Evolutionary conservation across 208 protist genomes (phyloP).

Genomic region (Trichomonas tenax): DNA sequence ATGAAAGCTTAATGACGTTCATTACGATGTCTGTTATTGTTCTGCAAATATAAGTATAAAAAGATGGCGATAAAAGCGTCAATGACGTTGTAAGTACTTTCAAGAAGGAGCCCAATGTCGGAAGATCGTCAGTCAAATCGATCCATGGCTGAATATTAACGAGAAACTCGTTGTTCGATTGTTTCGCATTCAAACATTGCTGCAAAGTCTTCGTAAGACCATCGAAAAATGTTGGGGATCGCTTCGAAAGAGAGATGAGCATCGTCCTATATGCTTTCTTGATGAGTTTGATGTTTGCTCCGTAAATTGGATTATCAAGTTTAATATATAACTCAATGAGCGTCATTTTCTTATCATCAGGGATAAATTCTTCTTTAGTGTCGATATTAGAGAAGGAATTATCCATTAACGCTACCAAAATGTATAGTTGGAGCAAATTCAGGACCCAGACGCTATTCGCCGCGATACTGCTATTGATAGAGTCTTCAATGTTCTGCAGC

Average conservation of each 20-base stretch:
- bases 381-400: not conserved
- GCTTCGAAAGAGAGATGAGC: not conserved
- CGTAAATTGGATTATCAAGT: not conserved
- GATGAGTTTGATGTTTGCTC: not conserved
- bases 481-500: not conserved
- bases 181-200: not conserved
- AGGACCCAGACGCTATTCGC: not conserved
- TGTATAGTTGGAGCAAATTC: not conserved
- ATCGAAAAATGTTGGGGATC: not conserved
- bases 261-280: not conserved
- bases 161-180: not conserved
- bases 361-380: not conserved
- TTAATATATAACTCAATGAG: not conserved
- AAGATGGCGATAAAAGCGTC: not conserved
- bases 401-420: not conserved
- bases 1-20: not conserved
- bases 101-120: not conserved
- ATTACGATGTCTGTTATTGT: not conserved
- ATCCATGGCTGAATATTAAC: not conserved
- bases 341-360: not conserved
- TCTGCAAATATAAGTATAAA: not conserved
- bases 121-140: not conserved
- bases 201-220: not conserved
- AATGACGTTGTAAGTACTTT: not conserved
- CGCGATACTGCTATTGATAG: not conserved